Conservation (phyloP, 2,329 filamentous ascomycete species). For the Pseudogymnoascus destructans region DNA sequence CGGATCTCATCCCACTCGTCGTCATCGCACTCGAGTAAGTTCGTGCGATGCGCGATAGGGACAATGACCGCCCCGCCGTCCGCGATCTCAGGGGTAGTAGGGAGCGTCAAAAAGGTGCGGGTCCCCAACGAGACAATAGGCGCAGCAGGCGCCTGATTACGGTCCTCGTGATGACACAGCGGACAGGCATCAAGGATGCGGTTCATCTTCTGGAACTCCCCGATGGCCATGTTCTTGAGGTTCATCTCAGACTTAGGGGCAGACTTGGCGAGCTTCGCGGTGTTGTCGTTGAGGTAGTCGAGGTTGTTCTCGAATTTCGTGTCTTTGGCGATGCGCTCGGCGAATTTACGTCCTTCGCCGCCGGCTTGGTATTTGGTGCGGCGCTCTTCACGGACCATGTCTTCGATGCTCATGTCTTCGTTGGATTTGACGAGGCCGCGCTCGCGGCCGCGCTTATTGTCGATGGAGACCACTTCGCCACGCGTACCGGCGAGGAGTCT, state of each 20-base stretch:
- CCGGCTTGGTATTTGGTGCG: conserved; percentile 66
- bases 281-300: conserved; percentile 97
- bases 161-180: conserved; percentile 85
- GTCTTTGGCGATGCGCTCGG: conserved; percentile 90
- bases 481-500: conserved; percentile 67
- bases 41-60: conserved; percentile 72
- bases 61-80: conserved; percentile 78
- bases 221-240: conserved; percentile 75
- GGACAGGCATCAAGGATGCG: conserved; percentile 76
- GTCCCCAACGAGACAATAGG: conserved; percentile 79
- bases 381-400: conserved; percentile 92
- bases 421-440: conserved; percentile 80
- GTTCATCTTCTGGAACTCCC: conserved; percentile 82
- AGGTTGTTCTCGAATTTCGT: conserved; percentile 81
- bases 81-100: conserved; percentile 78
- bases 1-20: conserved; percentile 99
- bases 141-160: conserved; percentile 59
- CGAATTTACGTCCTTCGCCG: conserved; percentile 69
- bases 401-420: conserved; percentile 88
- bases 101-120: conserved; percentile 73
- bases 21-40: conserved; percentile 94
- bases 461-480: conserved; percentile 62
- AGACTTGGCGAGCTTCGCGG: conserved; percentile 71
- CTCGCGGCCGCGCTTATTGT: conserved; percentile 71
- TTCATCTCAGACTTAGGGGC: conserved; percentile 81